phyloP scores from a whole-genome alignment of 2,329 filamentous ascomycete species.

The Malbranchea cinnamomea region DNA sequence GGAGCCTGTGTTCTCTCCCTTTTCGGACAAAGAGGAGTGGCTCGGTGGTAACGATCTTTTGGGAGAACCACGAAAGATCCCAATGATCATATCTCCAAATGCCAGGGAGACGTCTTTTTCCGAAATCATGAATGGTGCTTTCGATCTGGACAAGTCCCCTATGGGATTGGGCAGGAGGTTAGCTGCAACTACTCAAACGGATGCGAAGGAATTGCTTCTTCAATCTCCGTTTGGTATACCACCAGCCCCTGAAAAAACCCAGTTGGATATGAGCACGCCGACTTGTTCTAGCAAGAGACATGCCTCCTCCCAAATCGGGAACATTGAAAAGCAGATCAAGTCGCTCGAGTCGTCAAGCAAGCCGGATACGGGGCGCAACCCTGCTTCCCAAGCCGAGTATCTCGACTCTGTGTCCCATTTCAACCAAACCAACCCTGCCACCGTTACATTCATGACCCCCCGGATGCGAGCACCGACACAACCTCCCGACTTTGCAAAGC shows the following conservation, averaged over 20 bases:
- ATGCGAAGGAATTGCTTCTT: neutral
- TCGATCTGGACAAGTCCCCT: conserved; percentile 7
- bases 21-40: conserved; percentile 1
- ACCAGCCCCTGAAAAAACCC: neutral
- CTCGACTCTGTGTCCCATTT: neutral
- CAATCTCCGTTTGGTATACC: no score
- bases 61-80: conserved; percentile 1
- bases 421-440: neutral
- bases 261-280: neutral
- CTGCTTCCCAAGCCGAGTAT: no score
- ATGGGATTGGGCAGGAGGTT: conserved; percentile 5
- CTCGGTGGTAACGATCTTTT: neutral
- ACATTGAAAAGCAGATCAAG: no score
- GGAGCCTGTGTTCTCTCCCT: conserved; percentile 4
- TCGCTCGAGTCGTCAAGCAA: no score
- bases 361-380: no score
- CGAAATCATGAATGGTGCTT: conserved; percentile 9
- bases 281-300: neutral
- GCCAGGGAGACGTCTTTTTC: conserved; percentile 7
- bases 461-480: neutral
- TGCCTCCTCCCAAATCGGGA: neutral
- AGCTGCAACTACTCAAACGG: neutral
- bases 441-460: neutral
- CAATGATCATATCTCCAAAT: conserved; percentile 4
- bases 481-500: conserved; percentile 3